Base-by-base conservation (phyloP, 2,329 filamentous ascomycete species). In the Laburnicola sp. region DNA sequence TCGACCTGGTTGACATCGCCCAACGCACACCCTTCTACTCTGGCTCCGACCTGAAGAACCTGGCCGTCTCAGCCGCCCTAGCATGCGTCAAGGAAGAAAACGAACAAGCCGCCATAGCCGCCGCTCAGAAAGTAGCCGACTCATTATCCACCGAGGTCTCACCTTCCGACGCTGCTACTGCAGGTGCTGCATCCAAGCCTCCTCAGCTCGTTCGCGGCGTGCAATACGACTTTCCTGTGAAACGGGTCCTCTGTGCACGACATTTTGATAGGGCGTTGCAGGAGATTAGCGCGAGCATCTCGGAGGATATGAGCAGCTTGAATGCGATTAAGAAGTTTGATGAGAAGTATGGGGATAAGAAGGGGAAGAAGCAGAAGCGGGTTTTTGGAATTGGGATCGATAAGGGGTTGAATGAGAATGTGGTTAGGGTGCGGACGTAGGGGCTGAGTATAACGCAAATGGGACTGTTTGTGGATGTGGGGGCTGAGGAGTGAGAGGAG, bases 241-340 rank as follows among this genome's bases (percentile, higher is more conserved):
- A 82, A 61, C 83, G 91, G 7, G 82, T 81, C 0, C 79, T 99
- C 27, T 79, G 76, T 3, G 73, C 75, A 22, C 72, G 79, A 2
- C 94, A 99, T 74, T 97, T 99, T 66, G 88, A 92, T 11, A 87
- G 85, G 59, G 94, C 91, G 2, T 79, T 96, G 64, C 82, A 85
- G 63, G 92, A 97, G 73, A 96, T 99, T 60, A 89, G 87, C 49
- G 91, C 94, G 0, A 95, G 89, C 64, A 92, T 97, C 59, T 92
- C 85, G 63, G 93, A 97, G 72, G 92, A 99, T 66, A 97, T 97
- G 93, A 80, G 84, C 42, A 90, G 85, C 28, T 77, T 99, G 56
- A 84, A 85, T 58, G 89, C 89, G 9, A 96, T 99, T 64, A 83
- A 90, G 63, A 95, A 95, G 74, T 99, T 97, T 67, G 94, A 99